These are phyloP conservation scores for Capsicum pubescens DNA, from an alignment of 257 asterid species.

Conservation along the genomic window DNA sequence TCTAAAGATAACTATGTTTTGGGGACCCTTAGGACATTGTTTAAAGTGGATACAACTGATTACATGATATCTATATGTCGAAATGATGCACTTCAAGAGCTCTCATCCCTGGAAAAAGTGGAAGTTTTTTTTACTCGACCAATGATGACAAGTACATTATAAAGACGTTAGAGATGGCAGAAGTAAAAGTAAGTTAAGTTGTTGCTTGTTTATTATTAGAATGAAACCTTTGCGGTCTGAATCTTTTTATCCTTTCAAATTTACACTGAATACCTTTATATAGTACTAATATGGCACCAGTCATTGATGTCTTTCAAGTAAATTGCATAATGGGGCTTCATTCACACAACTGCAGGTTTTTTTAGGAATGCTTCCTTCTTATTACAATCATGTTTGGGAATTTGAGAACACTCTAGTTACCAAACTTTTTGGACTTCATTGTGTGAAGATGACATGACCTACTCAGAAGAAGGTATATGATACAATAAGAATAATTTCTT, in stretches of 20 bases:
- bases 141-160: constrained; percentile 92
- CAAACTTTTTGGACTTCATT: constrained; percentile 83
- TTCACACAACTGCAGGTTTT: constrained; percentile 62
- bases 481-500: not conserved
- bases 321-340: not conserved
- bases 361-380: constrained; percentile 84
- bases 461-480: constrained; percentile 81
- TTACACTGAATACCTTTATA: not conserved
- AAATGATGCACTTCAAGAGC: constrained; percentile 89
- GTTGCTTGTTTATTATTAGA: constrained; percentile 13
- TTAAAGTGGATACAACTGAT: constrained; percentile 93
- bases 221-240: not conserved
- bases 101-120: constrained; percentile 97
- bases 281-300: not conserved
- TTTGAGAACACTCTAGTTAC: constrained; percentile 80
- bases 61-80: constrained; percentile 97
- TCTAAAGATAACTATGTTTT: constrained; percentile 30
- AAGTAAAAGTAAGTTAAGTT: constrained; percentile 80
- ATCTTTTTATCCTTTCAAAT: not conserved
- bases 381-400: constrained; percentile 76
- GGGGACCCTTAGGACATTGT: constrained; percentile 82
- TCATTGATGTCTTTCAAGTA: not conserved
- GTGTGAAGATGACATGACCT: constrained; percentile 85
- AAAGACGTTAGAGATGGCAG: constrained; percentile 89
- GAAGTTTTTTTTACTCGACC: constrained; percentile 92